phyloP scores from a whole-genome alignment of 805 yeast species.

The Lipomyces chichibuensis region DNA sequence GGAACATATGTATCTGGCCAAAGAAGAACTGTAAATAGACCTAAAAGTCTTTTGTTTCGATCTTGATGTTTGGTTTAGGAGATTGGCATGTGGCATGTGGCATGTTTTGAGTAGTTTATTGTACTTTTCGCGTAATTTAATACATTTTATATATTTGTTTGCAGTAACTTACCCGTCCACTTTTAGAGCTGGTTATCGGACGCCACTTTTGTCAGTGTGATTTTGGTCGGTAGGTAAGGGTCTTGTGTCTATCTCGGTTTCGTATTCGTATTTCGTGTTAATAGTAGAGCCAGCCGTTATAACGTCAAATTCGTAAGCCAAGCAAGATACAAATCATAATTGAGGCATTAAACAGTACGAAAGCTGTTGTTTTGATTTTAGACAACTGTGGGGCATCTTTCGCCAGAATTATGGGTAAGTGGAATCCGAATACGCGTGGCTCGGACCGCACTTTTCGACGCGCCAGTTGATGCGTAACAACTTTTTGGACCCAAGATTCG shows the following conservation, averaged over 20 bases:
- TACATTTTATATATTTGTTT: no score
- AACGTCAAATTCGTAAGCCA: no score
- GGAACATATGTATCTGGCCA: constrained; percentile 30
- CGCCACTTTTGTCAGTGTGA: no score
- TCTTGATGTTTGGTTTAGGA: background rate
- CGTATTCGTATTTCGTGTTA: no score
- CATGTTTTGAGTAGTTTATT: background rate
- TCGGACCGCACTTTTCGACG: background rate
- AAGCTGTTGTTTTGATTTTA: background rate
- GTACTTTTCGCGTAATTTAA: background rate
- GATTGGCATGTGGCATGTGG: background rate
- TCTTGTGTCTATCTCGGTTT: no score
- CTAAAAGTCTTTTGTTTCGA: background rate
- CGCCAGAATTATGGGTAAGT: no score
- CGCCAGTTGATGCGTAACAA: background rate
- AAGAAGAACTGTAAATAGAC: constrained; percentile 28
- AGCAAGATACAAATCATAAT: background rate
- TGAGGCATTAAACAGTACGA: background rate
- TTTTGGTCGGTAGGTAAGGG: no score
- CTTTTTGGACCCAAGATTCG: background rate
- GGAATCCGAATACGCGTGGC: background rate
- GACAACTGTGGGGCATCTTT: no score
- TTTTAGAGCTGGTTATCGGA: no score
- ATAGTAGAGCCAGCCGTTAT: no score
- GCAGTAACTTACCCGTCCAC: no score